Evolutionary conservation across 1,284 basidiomycete species (phyloP), one percentile per base, ranked within the genome.

Genomic region (Pseudozyma pruni): DNA sequence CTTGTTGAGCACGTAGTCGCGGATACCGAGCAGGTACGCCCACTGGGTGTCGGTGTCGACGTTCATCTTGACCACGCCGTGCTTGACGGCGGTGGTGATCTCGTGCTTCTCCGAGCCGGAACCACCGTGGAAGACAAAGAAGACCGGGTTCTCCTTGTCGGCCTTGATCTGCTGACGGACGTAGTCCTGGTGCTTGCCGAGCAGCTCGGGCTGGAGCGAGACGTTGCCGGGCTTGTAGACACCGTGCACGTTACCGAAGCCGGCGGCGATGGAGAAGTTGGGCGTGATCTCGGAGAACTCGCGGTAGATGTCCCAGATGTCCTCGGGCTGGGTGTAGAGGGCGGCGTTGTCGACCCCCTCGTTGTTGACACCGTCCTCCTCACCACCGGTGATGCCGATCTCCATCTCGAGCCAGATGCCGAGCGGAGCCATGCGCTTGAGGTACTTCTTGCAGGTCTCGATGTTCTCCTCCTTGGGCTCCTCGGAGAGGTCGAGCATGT

Each of bases 401-500:
- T 99, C 96, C 96, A 99, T 99, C 88, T 99, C 96, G 84, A 99
- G 93, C 94, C 94, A 99, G 35, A 84, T 86, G 70, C 91, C 90
- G 82, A 98, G 85, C 25, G 72, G 72, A 25, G 92, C 91, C 93
- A 98, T 93, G 83, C 93, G 92, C 85, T 90, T 87, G 85, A 98
- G 95, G 88, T 99, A 99, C 85, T 94, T 89, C 67, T 87, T 91
- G 85, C 96, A 98, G 50, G 87, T 93, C 58, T 87, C 89, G 82
- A 98, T 99, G 88, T 98, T 99, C 83, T 98, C 88, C 79, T 95
- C 94, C 85, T 98, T 96, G 83, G 92, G 84, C 86, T 98, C 95
- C 83, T 99, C 96, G 52, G 94, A 98, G 75, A 99, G 89, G 85
- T 98, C 96, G 77, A 99, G 90, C 96, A 99, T 99, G 91, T 99